Evolutionary conservation across 768 basidiomycete species (phyloP).

Genomic region (Daedaleopsis nitida): DNA sequence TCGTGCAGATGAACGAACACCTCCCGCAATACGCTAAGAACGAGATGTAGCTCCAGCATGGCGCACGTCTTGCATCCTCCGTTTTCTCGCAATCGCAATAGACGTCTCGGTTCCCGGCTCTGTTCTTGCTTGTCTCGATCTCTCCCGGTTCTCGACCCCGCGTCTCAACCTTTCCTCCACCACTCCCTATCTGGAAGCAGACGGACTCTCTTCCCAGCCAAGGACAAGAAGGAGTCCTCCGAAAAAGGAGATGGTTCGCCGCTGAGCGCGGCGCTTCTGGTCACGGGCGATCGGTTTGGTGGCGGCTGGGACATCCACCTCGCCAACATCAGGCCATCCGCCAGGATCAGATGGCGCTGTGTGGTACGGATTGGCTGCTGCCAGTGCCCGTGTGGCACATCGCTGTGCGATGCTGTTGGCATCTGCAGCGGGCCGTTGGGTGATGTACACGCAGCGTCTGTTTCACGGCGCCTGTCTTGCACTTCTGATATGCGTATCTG

Average conservation of each 20-base stretch:
- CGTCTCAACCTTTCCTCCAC: background rate
- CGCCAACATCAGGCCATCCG: constrained; percentile 3
- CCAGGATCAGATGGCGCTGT: constrained; percentile 15
- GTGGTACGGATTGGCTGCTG: constrained; percentile 7
- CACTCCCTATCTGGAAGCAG: constrained; percentile 10
- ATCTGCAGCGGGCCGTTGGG: constrained; percentile 1
- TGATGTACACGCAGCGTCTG: constrained; percentile 9
- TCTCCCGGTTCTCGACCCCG: constrained; percentile 4
- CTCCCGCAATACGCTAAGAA: constrained; percentile 41
- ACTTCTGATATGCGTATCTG: constrained; percentile 14
- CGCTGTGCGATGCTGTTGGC: constrained; percentile 14
- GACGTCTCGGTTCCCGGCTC: constrained; percentile 13
- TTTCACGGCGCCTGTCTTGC: constrained; percentile 1
- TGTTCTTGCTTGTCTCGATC: constrained; percentile 16
- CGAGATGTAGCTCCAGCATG: constrained; percentile 19
- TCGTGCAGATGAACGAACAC: constrained; percentile 81
- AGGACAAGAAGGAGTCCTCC: constrained; percentile 1
- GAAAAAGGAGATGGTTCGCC: constrained; percentile 8
- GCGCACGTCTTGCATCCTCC: background rate
- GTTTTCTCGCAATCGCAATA: constrained; percentile 1
- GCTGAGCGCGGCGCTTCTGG: constrained; percentile 4
- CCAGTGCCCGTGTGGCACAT: constrained; percentile 2
- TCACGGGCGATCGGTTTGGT: background rate
- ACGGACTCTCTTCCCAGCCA: constrained; percentile 7
- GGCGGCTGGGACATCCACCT: background rate